Base-by-base conservation (phyloP, 1,284 basidiomycete genomes). In the Sporisorium exsertum region DNA sequence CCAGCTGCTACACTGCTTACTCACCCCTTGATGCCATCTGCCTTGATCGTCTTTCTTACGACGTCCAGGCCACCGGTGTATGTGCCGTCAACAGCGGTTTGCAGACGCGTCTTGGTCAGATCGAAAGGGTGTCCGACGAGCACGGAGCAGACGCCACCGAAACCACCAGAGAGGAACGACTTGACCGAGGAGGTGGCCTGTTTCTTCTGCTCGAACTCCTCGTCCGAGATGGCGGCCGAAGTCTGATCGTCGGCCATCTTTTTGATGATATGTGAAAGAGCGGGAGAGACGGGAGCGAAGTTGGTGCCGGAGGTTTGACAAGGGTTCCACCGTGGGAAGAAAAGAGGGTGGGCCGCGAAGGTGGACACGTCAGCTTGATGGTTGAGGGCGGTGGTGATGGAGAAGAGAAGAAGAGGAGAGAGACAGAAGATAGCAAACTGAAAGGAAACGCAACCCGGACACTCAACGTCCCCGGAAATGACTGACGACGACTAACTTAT, bases 71-170 rank as follows among this genome's bases (percentile, higher is more conserved):
- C 94, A 50, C 97, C 95, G 24, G 89, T 95, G 87, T 99, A 99
- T 54, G 91, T 90, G 7, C 97, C 96, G 20, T 93, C 91, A 16
- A 91, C 81, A 7, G 97, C 96, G 9, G 97, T 99, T 87, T 99
- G 97, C 78, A 99, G 87, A 71, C 86, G 84, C 10, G 95, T 97
- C 89, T 98, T 98, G 68, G 94, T 97, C 79, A 99, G 88, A 87
- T 99, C 96, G 85, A 99, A 99, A 9, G 96, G 96, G 84, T 99
- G 97, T 5, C 96, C 96, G 68, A 96, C 94, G 42, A 95, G 89
- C 10, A 97, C 94, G 59, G 92, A 92, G 74, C 91, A 89, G 65
- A 91, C 88, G 81, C 96, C 95, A 78, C 96, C 96, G 81, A 94
- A 92, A 46, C 96, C 96, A 80, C 96, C 96, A 5, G 82, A 83